Evolutionary conservation across 2,329 filamentous ascomycete species (phyloP), one percentile per base, ranked within the genome.

Genomic region (Camptophora hylomeconis): DNA sequence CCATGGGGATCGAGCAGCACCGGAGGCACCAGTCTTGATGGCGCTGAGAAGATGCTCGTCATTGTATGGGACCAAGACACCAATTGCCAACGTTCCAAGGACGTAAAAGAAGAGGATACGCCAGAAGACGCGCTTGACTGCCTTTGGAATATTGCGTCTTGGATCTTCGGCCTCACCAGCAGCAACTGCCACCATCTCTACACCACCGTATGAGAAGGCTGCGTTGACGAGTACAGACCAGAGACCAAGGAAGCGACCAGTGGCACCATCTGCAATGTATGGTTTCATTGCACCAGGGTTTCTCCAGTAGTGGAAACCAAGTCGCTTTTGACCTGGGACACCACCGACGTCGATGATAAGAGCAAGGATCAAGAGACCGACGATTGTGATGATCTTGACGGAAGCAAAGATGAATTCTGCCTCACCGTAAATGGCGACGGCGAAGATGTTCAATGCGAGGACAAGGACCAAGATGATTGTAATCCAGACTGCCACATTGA

Each of bases 11-110:
- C 56, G 53, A 4, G 57, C 58, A 3, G 47, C 52, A 20, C 49
- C 50, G 7, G 46, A 45, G 1, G 49, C 52, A 1, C 46, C 49
- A 3, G 52, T 43, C 5, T 44, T 41, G 10, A 51, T 44, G n/a
- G 60, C 53, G 14, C 59, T 20, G 3, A 60, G 63, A 18, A 84
- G 63, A 8, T 64, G 60, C 12, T 24, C 23, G 28, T 45, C 39
- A 60, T 84, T 58, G 61, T 79, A 84, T 1, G 78, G 77, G 3
- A 86, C 75, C 32, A 79, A 63, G 63, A 82, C 80, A 47, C 80
- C 80, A 30, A 87, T 61, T 28, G 86, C 65, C 30, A 87, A 65
- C 22, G 84, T 75, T n/a, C 71, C 75, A 34, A 82, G 53, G 45
- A 75, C 65, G 61, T 87, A 87, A 61, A 89, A 89, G 58, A 86